These are phyloP conservation scores for Nigrospora sphaerica DNA, from an alignment of 2,329 filamentous ascomycete genomes.

Conservation along the genomic window DNA sequence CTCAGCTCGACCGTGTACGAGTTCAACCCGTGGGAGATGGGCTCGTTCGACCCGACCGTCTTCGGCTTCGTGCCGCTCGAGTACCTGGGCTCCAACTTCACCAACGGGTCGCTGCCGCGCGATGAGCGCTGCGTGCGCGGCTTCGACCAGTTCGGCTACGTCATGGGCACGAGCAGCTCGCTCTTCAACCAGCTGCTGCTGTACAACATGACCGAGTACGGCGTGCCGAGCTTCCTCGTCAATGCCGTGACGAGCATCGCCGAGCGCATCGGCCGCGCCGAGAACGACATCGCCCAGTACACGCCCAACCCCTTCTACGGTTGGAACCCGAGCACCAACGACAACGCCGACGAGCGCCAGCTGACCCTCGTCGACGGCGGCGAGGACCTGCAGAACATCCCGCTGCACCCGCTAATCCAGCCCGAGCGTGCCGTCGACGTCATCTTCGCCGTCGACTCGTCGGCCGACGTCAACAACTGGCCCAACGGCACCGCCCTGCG, in stretches of 20 bases:
- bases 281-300: conserved; percentile 70
- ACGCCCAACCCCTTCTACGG: conserved; percentile 68
- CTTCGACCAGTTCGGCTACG: conserved; percentile 74
- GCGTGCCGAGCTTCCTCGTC: conserved; percentile 41
- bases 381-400: conserved; percentile 72
- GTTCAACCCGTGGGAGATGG: conserved; percentile 75
- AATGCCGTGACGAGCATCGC: conserved; percentile 46
- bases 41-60: conserved; percentile 66
- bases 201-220: conserved; percentile 43
- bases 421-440: conserved; percentile 67
- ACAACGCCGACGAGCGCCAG: conserved; percentile 40
- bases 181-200: conserved; percentile 78
- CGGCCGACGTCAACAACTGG: conserved; percentile 63
- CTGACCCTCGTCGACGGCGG: conserved; percentile 75
- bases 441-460: conserved; percentile 74
- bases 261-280: conserved; percentile 42
- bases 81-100: conserved; percentile 69
- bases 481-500: conserved; percentile 72
- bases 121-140: conserved; percentile 62
- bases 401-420: conserved; percentile 70
- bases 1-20: conserved; percentile 72
- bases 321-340: conserved; percentile 54
- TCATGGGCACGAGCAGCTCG: conserved; percentile 81
- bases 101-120: conserved; percentile 48
- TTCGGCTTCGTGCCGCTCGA: conserved; percentile 64